A percentile compares a stretch with the other conserved stretches of the same genome.
Evolutionary conservation across 2,329 filamentous ascomycete species (phyloP).

Genomic region (Elsinoe arachidis): DNA sequence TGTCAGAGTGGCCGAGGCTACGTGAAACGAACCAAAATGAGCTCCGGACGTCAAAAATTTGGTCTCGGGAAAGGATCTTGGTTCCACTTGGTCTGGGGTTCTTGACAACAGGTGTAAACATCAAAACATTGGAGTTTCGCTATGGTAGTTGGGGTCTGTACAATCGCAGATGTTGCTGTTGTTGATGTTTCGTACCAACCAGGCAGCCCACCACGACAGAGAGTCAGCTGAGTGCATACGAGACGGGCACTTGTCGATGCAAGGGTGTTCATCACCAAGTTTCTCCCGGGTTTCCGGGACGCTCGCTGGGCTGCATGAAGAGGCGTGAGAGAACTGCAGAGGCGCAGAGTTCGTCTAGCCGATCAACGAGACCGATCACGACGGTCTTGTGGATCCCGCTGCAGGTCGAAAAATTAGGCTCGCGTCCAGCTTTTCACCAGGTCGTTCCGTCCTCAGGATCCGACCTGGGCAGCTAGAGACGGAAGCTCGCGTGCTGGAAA

Average conservation of each 20-base stretch:
- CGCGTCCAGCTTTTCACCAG: background rate
- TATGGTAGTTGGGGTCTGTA: background rate
- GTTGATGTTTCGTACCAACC: slow-evolving; percentile 4
- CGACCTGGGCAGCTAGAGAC: background rate
- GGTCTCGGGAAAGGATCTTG: slow-evolving; percentile 7
- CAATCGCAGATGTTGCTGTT: background rate
- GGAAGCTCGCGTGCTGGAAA: background rate
- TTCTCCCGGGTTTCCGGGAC: slow-evolving; percentile 9
- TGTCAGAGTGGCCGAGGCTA: slow-evolving; percentile 10
- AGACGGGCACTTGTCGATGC: background rate
- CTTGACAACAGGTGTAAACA: slow-evolving; percentile 3
- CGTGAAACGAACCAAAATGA: slow-evolving; percentile 9
- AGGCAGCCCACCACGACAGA: background rate
- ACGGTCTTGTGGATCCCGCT: slow-evolving; percentile 10
- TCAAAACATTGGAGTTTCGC: background rate
- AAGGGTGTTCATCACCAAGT: background rate
- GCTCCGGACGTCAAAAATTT: background rate
- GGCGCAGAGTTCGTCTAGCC: slow-evolving; percentile 5
- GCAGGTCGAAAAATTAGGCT: slow-evolving; percentile 2
- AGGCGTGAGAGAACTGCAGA: background rate
- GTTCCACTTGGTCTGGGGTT: slow-evolving; percentile 9
- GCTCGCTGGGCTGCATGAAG: slow-evolving; percentile 2
- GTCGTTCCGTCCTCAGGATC: background rate
- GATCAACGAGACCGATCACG: slow-evolving; percentile 6
- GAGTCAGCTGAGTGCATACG: slow-evolving; percentile 10